Base-by-base conservation (phyloP, 1,284 basidiomycete genomes). In the Kalmanozyma brasiliensis region DNA sequence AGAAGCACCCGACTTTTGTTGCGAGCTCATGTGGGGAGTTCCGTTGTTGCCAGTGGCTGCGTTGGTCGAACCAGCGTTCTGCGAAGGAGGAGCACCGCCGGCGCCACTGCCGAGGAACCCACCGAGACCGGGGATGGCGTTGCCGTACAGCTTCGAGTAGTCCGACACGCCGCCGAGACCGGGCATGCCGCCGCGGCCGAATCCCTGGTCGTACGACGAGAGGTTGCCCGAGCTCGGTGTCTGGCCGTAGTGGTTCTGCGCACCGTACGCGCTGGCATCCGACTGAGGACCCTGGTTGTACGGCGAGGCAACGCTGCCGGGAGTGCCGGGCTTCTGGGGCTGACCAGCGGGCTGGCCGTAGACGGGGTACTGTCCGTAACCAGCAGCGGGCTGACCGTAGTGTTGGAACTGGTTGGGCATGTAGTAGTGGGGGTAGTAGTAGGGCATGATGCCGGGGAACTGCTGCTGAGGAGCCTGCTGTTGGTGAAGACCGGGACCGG, bases 391-490 rank as follows among this genome's bases (percentile, higher is more conserved):
- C 65, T 80, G 79, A 20, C 56, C 78, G 62, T 79, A 82, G 64
- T 80, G 80, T 66, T 80, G 79, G 77, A 81, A 82, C 62, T 82
- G 80, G 73, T 77, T 78, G 29, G 78, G 79, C 69, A 80, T 71
- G 70, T 82, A 82, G 77, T 82, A 82, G 49, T 77, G 77, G 11
- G 79, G 78, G 64, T 82, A 82, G 76, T 82, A 82, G 69, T 79
- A 79, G 17, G 80, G 80, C 77, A 80, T 78, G 59, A 81, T 69
- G 49, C 77, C 76, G 8, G 78, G 75, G 75, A 72, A 81, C 34
- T 72, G 76, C 73, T 79, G 77, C 47, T 66, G 66, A 32, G 72
- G 74, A 38, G 71, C 70, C 51, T 73, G 73, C 52, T 67, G 78
- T 62, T 70, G 69, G 57, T 76, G 73, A 14, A 69, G 51, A 26